A percentile compares a stretch with the other conserved stretches of the same genome.
Conservation (phyloP, 768 basidiomycete genomes). For the Kwoniella sp. region DNA sequence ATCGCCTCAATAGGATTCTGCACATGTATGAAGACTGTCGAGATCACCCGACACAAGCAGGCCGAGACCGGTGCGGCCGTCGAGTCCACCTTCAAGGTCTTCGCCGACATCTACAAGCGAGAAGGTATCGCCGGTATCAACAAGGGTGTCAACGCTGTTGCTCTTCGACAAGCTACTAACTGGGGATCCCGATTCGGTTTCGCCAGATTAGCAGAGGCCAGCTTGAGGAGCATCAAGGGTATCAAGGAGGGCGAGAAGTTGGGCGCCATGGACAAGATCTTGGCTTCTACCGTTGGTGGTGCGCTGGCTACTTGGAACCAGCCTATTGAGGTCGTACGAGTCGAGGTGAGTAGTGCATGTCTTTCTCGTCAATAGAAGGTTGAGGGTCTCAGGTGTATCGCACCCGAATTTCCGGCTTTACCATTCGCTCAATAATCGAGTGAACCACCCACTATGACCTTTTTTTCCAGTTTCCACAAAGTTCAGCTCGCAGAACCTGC, state of each 20-base stretch:
- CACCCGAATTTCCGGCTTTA: too few species aligned
- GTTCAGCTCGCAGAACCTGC: too few species aligned
- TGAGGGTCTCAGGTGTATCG: too few species aligned
- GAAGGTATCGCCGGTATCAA: slow-evolving; percentile 96
- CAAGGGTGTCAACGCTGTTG: slow-evolving; percentile 86
- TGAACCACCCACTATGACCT: too few species aligned
- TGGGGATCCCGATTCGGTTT: slow-evolving; percentile 76
- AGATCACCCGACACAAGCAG: slow-evolving; percentile 77
- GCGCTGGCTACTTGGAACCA: slow-evolving; percentile 99
- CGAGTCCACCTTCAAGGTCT: slow-evolving; percentile 89
- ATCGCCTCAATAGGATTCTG: slow-evolving; percentile 71
- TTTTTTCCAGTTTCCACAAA: too few species aligned
- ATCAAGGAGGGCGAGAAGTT: slow-evolving; percentile 75
- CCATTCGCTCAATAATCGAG: too few species aligned
- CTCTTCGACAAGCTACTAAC: slow-evolving; percentile 58
- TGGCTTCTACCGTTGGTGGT: slow-evolving; percentile 82
- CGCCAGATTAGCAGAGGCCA: slow-evolving; percentile 82
- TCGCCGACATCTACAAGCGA: slow-evolving; percentile 87
- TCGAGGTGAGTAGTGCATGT: slow-evolving; percentile 66
- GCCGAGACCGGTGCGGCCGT: slow-evolving; percentile 80
- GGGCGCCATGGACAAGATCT: slow-evolving; percentile 79
- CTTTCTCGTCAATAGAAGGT: not conserved
- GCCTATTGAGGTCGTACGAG: slow-evolving; percentile 94
- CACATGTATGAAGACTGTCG: slow-evolving; percentile 97
- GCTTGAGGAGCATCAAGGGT: slow-evolving; percentile 75